Percentiles rank a stretch among this genome's conserved stretches.
Evolutionary conservation across 768 basidiomycete genomes (phyloP).

Genomic region (Austroboletus eburneus): DNA sequence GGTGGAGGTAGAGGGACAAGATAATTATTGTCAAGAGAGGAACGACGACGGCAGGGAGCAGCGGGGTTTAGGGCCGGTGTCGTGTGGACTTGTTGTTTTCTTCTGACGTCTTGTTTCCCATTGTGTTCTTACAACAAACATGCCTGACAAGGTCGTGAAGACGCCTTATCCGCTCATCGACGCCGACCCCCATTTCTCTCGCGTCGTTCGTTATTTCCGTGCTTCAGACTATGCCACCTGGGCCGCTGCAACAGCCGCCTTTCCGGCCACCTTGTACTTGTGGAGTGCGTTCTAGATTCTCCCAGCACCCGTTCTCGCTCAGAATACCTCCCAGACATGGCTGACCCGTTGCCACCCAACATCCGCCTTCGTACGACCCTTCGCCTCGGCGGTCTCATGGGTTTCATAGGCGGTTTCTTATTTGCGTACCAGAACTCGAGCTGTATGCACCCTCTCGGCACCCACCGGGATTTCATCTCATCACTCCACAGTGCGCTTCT

Average conservation of each 20-base stretch:
- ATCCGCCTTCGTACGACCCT: constrained; percentile 37
- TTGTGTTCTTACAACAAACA: constrained; percentile 14
- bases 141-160: constrained; percentile 46
- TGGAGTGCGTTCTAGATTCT: constrained; percentile 59
- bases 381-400: constrained; percentile 67
- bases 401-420: constrained; percentile 88
- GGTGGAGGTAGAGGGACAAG: constrained; percentile 15
- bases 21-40: no score
- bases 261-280: constrained; percentile 74
- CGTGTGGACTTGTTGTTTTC: constrained; percentile 8
- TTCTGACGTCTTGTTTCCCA: no score
- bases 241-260: constrained; percentile 75
- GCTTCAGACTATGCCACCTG: constrained; percentile 83
- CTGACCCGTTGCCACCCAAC: constrained; percentile 39
- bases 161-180: constrained; percentile 91
- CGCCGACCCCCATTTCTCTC: constrained; percentile 81
- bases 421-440: constrained; percentile 89
- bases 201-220: constrained; percentile 88
- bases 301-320: constrained; percentile 2
- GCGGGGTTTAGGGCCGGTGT: constrained; percentile 30
- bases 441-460: constrained; percentile 45
- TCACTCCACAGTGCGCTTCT: constrained; percentile 64
- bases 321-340: constrained; percentile 36
- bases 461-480: constrained; percentile 10
- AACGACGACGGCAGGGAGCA: constrained; percentile 19